These are phyloP conservation scores for Aspergillus mulundensis DNA, from an alignment of 495 filamentous ascomycete species.

Conservation along the genomic window DNA sequence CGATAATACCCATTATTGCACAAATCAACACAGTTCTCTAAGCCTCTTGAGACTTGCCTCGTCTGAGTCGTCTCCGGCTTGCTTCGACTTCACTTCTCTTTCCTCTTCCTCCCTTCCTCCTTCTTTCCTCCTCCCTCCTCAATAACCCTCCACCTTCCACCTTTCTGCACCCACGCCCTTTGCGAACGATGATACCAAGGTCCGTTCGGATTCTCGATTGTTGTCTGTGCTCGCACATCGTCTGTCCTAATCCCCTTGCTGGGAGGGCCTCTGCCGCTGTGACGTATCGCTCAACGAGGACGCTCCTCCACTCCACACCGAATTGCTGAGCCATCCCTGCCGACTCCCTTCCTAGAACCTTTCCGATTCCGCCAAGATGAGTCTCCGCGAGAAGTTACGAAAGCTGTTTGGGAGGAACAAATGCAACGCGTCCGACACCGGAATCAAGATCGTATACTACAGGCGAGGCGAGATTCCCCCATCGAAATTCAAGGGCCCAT, in stretches of 20 bases:
- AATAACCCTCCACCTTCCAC: constrained; percentile 6
- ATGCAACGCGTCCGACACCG: constrained; percentile 22
- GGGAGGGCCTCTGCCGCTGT: constrained; percentile 35
- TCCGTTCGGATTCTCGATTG: constrained; percentile 14
- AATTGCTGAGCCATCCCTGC: neutral
- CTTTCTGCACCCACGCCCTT: constrained; percentile 4
- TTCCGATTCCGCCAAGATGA: constrained; percentile 26
- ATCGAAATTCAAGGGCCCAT: constrained; percentile 51
- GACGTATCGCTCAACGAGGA: constrained; percentile 16
- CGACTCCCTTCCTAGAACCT: constrained; percentile 1
- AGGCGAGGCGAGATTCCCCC: constrained; percentile 46
- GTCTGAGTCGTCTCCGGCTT: neutral
- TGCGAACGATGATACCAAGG: constrained; percentile 30
- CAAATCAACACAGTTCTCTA: constrained; percentile 5
- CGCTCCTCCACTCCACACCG: constrained; percentile 10
- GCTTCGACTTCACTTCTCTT: neutral
- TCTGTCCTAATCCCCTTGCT: constrained; percentile 31
- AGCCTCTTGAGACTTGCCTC: neutral
- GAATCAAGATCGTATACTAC: constrained; percentile 50
- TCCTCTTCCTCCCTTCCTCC: constrained; percentile 1
- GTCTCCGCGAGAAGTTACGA: constrained; percentile 43
- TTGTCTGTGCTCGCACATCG: constrained; percentile 38
- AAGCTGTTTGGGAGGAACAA: constrained; percentile 34
- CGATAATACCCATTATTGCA: constrained; percentile 1
- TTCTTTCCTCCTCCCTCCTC: constrained; percentile 5